phyloP scores from a whole-genome alignment of 345 rosid genomes.

The Camelina neglecta region DNA sequence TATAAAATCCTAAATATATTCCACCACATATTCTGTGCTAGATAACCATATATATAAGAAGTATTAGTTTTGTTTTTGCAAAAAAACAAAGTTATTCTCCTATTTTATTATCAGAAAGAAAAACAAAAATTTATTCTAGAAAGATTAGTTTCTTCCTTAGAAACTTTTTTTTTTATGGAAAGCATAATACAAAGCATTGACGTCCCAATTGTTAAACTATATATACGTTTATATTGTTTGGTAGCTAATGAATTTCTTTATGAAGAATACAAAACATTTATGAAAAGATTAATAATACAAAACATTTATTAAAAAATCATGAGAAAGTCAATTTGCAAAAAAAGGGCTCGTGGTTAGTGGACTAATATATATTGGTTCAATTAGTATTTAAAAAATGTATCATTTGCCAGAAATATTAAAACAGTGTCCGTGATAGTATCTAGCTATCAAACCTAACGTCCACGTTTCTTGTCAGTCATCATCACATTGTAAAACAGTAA shows the following conservation, averaged over 20 bases:
- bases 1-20: no score
- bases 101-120: no score
- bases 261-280: slow-evolving; percentile 9
- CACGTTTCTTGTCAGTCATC: slow-evolving; percentile 27
- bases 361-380: slow-evolving; percentile 1
- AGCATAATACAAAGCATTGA: no score
- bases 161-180: no score
- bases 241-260: background rate
- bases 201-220: background rate
- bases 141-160: no score
- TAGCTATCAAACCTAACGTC: slow-evolving; percentile 7
- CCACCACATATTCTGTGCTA: no score
- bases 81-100: no score
- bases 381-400: background rate
- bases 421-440: slow-evolving; percentile 29
- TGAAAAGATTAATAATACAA: background rate
- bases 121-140: no score
- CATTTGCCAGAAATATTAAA: slow-evolving; percentile 25
- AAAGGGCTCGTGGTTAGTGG: slow-evolving; percentile 27
- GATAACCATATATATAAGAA: no score
- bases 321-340: slow-evolving; percentile 20
- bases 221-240: background rate
- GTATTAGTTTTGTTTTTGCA: no score
- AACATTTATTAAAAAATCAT: background rate
- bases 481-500: slow-evolving; percentile 27